phyloP scores from a whole-genome alignment of 1,139 yeast genomes.

The Taphrina communis region DNA sequence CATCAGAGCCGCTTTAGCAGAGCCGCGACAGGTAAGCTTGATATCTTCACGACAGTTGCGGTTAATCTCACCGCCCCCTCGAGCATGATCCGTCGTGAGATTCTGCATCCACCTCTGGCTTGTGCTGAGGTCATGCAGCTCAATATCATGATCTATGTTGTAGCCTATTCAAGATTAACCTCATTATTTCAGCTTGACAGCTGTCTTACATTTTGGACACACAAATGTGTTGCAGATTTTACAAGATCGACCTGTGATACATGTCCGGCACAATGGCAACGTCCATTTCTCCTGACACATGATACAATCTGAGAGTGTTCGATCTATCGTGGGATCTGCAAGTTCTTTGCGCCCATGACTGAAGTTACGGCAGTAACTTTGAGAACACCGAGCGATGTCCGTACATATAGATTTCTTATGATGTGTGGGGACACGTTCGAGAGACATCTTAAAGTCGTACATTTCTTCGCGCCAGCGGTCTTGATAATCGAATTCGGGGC shows the following conservation, averaged over 20 bases:
- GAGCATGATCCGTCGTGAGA: slow-evolving; percentile 14
- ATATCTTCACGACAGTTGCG: slow-evolving; percentile 20
- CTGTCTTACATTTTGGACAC: slow-evolving; percentile 21
- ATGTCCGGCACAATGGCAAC: slow-evolving; percentile 15
- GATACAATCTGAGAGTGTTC: slow-evolving; percentile 9
- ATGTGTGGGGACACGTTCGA: slow-evolving; percentile 18
- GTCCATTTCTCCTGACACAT: slow-evolving; percentile 12
- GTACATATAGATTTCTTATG: slow-evolving; percentile 17
- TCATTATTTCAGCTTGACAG: not conserved
- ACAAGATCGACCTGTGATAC: slow-evolving; percentile 21
- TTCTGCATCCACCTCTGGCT: slow-evolving; percentile 12
- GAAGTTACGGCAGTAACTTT: slow-evolving; percentile 26
- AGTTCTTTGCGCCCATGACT: slow-evolving; percentile 16
- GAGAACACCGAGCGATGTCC: slow-evolving; percentile 29
- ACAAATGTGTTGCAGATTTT: slow-evolving; percentile 24
- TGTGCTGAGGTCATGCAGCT: slow-evolving; percentile 16
- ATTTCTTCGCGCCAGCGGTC: slow-evolving; percentile 34
- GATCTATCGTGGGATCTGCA: slow-evolving; percentile 19
- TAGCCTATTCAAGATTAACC: slow-evolving; percentile 1
- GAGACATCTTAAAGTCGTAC: slow-evolving; percentile 26
- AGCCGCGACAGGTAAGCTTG: not conserved
- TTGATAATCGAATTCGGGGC: slow-evolving; percentile 30
- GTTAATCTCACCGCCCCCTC: not conserved
- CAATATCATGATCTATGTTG: slow-evolving; percentile 25
- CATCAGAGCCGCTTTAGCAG: slow-evolving; percentile 19